These are phyloP conservation scores for Cyberlindnera galapagoensis DNA, from an alignment of 805 yeast genomes.

Conservation along the genomic window DNA sequence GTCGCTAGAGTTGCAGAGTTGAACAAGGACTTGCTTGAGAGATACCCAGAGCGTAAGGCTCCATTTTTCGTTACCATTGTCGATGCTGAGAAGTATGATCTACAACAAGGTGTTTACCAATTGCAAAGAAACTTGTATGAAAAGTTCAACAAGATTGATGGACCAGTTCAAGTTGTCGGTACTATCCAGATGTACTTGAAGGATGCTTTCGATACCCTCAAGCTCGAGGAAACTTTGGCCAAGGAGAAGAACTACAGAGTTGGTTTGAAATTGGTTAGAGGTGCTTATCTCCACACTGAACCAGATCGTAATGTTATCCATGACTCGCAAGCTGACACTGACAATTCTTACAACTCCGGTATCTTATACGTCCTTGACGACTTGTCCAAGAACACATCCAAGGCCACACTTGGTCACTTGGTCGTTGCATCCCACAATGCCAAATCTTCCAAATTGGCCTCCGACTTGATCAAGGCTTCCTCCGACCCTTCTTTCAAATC, in stretches of 20 bases:
- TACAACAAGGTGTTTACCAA: conserved; percentile 88
- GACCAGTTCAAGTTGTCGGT: conserved; percentile 69
- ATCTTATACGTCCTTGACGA: conserved; percentile 55
- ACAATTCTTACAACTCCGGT: conserved; percentile 65
- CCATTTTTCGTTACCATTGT: conserved; percentile 75
- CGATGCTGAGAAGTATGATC: conserved; percentile 86
- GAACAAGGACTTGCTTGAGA: conserved; percentile 40
- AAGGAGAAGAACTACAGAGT: conserved; percentile 52
- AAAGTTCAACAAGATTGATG: conserved; percentile 55
- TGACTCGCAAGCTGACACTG: conserved; percentile 75
- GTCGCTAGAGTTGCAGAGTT: conserved; percentile 49
- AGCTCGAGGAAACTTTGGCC: conserved; percentile 62
- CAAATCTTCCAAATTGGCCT: conserved; percentile 67
- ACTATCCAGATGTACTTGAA: conserved; percentile 89
- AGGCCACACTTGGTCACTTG: conserved; percentile 60
- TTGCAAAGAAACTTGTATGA: conserved; percentile 76
- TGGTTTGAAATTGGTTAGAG: conserved; percentile 88
- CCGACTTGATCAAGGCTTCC: conserved; percentile 39
- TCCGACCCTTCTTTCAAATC: conserved; percentile 30
- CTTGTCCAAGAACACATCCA: conserved; percentile 30
- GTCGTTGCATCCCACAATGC: conserved; percentile 90
- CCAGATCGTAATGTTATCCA: conserved; percentile 68
- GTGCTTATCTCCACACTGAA: conserved; percentile 93
- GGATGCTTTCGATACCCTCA: conserved; percentile 57
- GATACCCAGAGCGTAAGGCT: conserved; percentile 57